Base-by-base conservation (phyloP, 2,329 filamentous ascomycete species). In the Penicillium janthinellum region DNA sequence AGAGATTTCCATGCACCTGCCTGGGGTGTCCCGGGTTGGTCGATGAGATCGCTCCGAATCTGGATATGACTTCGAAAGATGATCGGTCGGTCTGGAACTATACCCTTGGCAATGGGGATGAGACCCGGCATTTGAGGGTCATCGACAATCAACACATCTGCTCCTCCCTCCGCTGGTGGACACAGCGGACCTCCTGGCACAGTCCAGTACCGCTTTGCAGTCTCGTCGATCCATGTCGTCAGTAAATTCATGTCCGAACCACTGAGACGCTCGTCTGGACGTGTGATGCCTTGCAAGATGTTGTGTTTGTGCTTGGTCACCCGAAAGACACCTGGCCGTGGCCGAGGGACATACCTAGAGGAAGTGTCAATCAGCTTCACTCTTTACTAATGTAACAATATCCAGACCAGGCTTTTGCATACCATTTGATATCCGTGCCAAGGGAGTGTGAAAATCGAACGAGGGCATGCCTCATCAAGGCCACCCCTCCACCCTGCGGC, bases 271-370 rank as follows among this genome's bases (percentile, higher is more conserved):
- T 90, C 84, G 2, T 85, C 83, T 0, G 86, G 84, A 28, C 83
- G 80, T 42, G 87, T 86, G 44, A 93, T 90, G 8, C 90, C 91
- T 77, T 95, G 91, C 2, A 95, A 85, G 64, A 94, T 93, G 76
- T 95, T 95, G 84, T 95, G 91, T 67, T 92, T 90, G 65, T 89
- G 92, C 78, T 95, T 95, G 66, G 91, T 95, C 75, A 91, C 89
- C 53, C 90, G 84, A 76, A 95, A 95, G 11, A 94, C 87, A 15
- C 89, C 88, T 3, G 90, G 90, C 53, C 89, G 87, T 22, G 91
- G 90, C 73, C 91, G 92, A 6, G 91, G 91, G 1, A 94, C 90
- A 61, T 84, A 86, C 82, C 83, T 85, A 47, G 35, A 2, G 11
- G 10, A 1, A 10, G 20, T 22, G 20, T 22, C 20, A 22, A 22